Evolutionary conservation across 495 filamentous ascomycete genomes (phyloP).

Genomic region (Daldinia grandis): DNA sequence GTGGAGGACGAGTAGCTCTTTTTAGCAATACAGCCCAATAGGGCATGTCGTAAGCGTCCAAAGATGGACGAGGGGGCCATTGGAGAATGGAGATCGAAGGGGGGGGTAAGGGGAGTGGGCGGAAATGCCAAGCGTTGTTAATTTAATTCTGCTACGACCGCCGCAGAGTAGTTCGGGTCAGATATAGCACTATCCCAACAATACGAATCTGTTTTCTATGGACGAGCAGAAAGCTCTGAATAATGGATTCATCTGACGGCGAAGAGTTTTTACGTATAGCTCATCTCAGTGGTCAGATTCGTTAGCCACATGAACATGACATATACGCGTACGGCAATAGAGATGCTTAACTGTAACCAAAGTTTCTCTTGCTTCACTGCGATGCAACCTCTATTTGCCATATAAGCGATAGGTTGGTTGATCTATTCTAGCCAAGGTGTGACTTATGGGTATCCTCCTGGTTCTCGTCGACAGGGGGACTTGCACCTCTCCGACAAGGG

Average conservation of each 20-base stretch:
- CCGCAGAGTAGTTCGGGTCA: constrained; percentile 29
- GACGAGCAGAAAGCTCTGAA: constrained; percentile 25
- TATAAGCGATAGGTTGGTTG: constrained; percentile 25
- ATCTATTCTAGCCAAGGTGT: constrained; percentile 25
- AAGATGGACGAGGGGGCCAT: constrained; percentile 3
- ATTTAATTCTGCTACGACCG: constrained; percentile 34
- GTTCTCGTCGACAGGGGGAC: constrained; percentile 1
- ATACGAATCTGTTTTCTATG: constrained; percentile 23
- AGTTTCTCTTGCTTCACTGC: constrained; percentile 21
- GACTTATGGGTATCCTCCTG: neutral
- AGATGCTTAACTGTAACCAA: constrained; percentile 11
- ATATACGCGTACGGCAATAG: constrained; percentile 27
- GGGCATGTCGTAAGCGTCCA: constrained; percentile 25
- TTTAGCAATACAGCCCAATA: constrained; percentile 30
- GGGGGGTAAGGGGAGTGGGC: too few relatives aligned
- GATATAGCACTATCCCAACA: constrained; percentile 40
- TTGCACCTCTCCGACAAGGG: constrained; percentile 7
- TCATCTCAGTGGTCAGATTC: constrained; percentile 27
- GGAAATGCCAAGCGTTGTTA: constrained; percentile 37
- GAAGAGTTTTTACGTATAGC: constrained; percentile 20
- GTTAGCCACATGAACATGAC: constrained; percentile 35
- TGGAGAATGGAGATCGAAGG: constrained; percentile 14
- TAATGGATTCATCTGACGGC: constrained; percentile 33
- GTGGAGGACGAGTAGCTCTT: neutral
- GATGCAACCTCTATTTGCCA: constrained; percentile 26